Percentiles rank a stretch among this genome's conserved stretches.
Conservation (phyloP, 116 monocot genomes). For the Iris pallida region DNA sequence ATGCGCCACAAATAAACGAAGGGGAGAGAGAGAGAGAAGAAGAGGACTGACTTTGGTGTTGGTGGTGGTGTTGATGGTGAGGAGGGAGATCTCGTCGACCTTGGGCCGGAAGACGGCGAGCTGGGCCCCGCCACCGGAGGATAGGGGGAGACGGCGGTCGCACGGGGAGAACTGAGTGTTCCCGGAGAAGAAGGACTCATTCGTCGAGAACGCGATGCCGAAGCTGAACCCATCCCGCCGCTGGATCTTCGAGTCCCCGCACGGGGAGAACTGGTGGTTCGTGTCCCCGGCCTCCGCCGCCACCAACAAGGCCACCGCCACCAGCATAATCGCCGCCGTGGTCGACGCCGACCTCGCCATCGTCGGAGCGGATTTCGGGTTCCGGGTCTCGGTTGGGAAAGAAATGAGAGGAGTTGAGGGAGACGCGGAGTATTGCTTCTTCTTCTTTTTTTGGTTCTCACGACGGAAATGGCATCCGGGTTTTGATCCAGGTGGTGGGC, state of each 20-base stretch:
- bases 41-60: too few relatives aligned
- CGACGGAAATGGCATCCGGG: not conserved
- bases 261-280: slow-evolving; percentile 66
- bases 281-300: slow-evolving; percentile 34
- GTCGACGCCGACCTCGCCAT: not conserved
- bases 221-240: slow-evolving; percentile 80
- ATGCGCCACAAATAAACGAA: not conserved
- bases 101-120: slow-evolving; percentile 72
- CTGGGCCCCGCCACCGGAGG: slow-evolving; percentile 29
- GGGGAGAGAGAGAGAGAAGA: not conserved
- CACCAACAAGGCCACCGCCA: not conserved
- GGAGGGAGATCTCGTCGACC: slow-evolving; percentile 89
- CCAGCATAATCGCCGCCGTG: not conserved
- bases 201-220: slow-evolving; percentile 63
- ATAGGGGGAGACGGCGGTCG: slow-evolving; percentile 57
- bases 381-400: not conserved
- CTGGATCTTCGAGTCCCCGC: slow-evolving; percentile 66
- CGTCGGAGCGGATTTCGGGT: not conserved
- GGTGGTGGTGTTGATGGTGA: slow-evolving; percentile 73
- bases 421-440: not conserved
- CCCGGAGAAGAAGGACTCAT: slow-evolving; percentile 46
- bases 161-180: slow-evolving; percentile 72
- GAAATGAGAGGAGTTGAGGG: not conserved
- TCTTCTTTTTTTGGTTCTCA: too few relatives aligned
- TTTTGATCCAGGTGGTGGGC: not conserved